phyloP scores from a whole-genome alignment of 176 grass and related monocot species.

The Saccharum spontaneum region DNA sequence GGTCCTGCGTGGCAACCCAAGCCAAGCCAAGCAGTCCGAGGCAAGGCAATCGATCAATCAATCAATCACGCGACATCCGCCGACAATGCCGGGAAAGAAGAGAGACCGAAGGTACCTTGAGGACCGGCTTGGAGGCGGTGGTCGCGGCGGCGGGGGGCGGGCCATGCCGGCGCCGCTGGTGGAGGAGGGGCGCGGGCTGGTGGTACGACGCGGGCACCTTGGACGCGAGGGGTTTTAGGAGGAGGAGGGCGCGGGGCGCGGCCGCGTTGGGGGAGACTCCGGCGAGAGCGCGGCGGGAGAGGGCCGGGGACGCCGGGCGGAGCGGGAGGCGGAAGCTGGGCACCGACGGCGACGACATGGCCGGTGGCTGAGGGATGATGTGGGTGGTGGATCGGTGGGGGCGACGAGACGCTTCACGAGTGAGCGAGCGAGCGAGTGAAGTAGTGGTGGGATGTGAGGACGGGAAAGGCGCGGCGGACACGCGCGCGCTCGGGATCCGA shows the following conservation, averaged over 20 bases:
- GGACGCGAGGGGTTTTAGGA: conserved; percentile 23
- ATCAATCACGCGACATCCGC: background rate
- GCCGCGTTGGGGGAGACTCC: background rate
- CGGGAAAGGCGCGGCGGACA: background rate
- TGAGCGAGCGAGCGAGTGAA: background rate
- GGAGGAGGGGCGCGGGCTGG: conserved; percentile 31
- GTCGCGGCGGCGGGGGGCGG: conserved; percentile 24
- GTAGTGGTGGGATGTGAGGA: conserved; percentile 14
- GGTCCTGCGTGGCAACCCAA: conserved; percentile 30
- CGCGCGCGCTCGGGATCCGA: conserved; percentile 45
- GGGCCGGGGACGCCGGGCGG: background rate
- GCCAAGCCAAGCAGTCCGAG: too few species aligned
- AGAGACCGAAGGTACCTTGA: conserved; percentile 21
- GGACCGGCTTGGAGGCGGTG: conserved; percentile 24
- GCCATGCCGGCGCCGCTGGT: conserved; percentile 24
- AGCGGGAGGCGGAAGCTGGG: conserved; percentile 40
- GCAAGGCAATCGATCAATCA: background rate
- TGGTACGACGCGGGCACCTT: conserved; percentile 20
- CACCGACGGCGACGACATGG: conserved; percentile 39
- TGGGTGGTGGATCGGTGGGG: background rate
- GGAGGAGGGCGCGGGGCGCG: background rate
- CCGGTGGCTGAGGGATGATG: background rate
- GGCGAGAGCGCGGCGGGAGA: background rate
- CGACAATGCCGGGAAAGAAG: conserved; percentile 21
- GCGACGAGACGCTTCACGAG: conserved; percentile 6